A percentile compares a stretch with the other conserved stretches of the same genome.
These are phyloP conservation scores for Echium plantagineum DNA, from an alignment of 257 asterid species.

Conservation along the genomic window DNA sequence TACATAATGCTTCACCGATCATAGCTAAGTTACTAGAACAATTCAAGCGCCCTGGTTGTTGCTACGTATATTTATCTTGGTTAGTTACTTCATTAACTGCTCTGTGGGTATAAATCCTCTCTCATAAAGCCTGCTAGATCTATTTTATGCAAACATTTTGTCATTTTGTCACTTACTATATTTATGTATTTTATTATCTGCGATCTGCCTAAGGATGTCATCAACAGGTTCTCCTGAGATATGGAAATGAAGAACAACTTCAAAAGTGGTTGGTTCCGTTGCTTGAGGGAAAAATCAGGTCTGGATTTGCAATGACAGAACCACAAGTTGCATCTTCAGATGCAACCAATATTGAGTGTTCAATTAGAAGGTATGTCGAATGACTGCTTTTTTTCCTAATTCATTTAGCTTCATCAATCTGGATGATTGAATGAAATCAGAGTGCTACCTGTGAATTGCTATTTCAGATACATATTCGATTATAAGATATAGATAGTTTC, in stretches of 20 bases:
- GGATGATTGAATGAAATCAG: background rate
- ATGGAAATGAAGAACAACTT: constrained; percentile 75
- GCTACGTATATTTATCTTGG: background rate
- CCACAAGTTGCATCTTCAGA: constrained; percentile 98
- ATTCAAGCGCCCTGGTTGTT: too few relatives aligned
- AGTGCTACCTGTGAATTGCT: background rate
- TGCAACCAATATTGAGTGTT: constrained; percentile 94
- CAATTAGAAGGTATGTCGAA: constrained; percentile 57
- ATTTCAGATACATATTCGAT: background rate
- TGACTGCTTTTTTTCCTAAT: background rate
- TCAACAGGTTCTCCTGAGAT: constrained; percentile 72
- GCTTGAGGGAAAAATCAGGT: constrained; percentile 79
- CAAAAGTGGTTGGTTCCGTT: constrained; percentile 78
- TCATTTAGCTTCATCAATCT: background rate
- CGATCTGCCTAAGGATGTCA: background rate
- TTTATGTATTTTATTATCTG: background rate
- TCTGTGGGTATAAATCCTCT: too few relatives aligned
- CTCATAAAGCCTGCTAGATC: too few relatives aligned
- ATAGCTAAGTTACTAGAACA: background rate
- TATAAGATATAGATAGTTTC: background rate
- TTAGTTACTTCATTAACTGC: background rate
- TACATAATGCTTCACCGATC: background rate
- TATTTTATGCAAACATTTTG: background rate
- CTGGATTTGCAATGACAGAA: constrained; percentile 99
- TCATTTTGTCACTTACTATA: too few relatives aligned